Evolutionary conservation across 2,329 filamentous ascomycete species (phyloP), one percentile per base, ranked within the genome.

Genomic region (Peltaster fructicola): DNA sequence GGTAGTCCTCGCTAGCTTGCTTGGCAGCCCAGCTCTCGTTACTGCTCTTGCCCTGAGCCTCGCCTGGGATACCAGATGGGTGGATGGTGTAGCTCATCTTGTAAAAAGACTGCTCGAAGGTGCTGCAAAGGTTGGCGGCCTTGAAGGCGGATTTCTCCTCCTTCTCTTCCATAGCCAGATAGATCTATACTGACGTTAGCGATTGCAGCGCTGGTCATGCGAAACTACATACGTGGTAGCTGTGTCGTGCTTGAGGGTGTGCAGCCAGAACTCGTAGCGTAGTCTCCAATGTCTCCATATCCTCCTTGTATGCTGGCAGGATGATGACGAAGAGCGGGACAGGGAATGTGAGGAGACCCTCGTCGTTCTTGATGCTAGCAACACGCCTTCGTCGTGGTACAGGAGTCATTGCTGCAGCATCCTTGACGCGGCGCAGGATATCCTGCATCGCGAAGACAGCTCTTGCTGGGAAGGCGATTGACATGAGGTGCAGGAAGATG

Each of bases 221-320:
- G 4, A 14, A 16, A 6, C 9, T 13, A 65, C 72, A 59, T 51
- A 78, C 73, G 57, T 79, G 73, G 45, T 79, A 80, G 24, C 61
- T 66, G 37, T 54, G 56, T 27, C 58, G 56, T 14, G 74, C 73
- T 36, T 67, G 63, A 1, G 67, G 60, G 40, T 80, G 74, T 15
- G 63, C 72, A 4, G 71, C 71, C 31, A 79, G 50, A 12, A 79
- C 73, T 19, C 71, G 65, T 11, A 80, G 50, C 0, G 74, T 79
- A 42, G 76, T 71, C 33, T 65, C 60, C 22, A 79, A 53, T 0
- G 68, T 75, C 30, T 74, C 68, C 29, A 70, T 53, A 29, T 78
- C 72, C 45, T 80, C 74, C 47, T 75, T 75, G 53, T 79, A 80
- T 41, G 77, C 77, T 10, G 74, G 74, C 20, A 80, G 59, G 34